Evolutionary conservation across 371 early-diverging fungal species (phyloP), one percentile per base, ranked within the genome.

Genomic region (Mortierella polycephala): DNA sequence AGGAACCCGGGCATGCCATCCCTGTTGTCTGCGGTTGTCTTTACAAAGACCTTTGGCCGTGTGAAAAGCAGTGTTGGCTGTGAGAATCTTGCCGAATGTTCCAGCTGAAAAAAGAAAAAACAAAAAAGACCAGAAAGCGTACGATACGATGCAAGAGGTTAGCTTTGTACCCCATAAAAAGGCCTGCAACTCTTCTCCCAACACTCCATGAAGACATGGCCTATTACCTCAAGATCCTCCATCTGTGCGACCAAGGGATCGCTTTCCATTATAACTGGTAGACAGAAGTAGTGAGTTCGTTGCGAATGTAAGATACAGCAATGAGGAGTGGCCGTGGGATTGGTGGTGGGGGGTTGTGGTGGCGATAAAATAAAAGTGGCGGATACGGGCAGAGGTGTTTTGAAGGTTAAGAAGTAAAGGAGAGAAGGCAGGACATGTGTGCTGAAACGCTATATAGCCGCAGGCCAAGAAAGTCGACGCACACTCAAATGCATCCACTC

Each of bases 221-320:
- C n/a, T n/a, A n/a, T 55, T 60, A 70, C 77, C 71, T 77, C 72
- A 42, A 77, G 44, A 37, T 77, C 72, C 55, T 77, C 77, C 77
- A 77, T 77, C 45, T 77, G 77, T n/a, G 77, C 77, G 16, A 77
- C 54, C 54, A 77, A 54, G 1, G 77, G 59, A 44, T 77, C 71
- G 67, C 62, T 52, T 7, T 71, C 72, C 75, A 75, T 75, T 18
- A 37, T 30, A 37, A 20, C 14, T 16, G 40, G 18, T 21, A 18
- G 45, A n/a, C 2, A 54, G 41, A 40, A 7, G n/a, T 20, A 20
- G 12, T 44, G 42, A 30, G 13, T 18, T 14, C 47, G 30, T 20
- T 46, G 39, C 10, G 18, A 23, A 11, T 21, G 47, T 37, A 18
- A 18, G 1, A 18, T 58, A 46, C 4, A 6, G 37, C 11, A 14